A percentile compares a stretch with the other conserved stretches of the same genome.
These are phyloP conservation scores for Oryza meyeriana DNA, from an alignment of 176 grass and related monocot species.

Conservation along the genomic window DNA sequence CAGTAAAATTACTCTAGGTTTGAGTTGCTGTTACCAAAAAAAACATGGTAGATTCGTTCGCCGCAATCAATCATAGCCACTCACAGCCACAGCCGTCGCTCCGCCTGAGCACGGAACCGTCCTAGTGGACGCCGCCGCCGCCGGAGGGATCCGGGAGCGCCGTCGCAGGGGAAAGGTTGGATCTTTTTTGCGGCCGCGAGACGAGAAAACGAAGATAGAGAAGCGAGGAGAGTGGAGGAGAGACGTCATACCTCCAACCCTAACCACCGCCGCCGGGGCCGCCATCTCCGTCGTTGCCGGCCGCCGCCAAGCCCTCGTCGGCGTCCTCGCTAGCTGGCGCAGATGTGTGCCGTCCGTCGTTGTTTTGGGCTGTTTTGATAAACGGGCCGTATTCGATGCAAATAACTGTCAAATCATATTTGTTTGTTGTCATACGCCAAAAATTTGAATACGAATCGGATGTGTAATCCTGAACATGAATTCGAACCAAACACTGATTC, in stretches of 20 bases:
- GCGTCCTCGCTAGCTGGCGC: too few relatives aligned
- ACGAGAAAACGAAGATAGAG: neutral
- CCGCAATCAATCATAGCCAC: neutral
- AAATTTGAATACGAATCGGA: neutral
- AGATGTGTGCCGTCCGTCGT: too few relatives aligned
- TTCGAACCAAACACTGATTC: neutral
- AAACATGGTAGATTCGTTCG: neutral
- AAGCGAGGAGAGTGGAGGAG: neutral
- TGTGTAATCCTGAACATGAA: neutral
- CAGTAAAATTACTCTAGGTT: neutral
- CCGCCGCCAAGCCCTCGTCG: neutral
- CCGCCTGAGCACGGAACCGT: too few relatives aligned
- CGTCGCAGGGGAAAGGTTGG: neutral
- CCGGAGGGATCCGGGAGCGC: too few relatives aligned
- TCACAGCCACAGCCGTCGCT: too few relatives aligned
- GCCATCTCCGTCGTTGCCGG: neutral
- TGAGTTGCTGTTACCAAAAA: neutral
- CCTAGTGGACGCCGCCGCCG: too few relatives aligned
- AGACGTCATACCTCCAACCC: neutral
- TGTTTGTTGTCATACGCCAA: too few relatives aligned
- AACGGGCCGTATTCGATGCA: neutral
- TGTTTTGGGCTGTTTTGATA: neutral
- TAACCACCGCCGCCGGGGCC: neutral
- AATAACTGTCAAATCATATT: too few relatives aligned
- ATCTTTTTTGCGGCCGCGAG: neutral